Evolutionary conservation across 805 yeast species (phyloP).

Genomic region (Kuraishia cidri): DNA sequence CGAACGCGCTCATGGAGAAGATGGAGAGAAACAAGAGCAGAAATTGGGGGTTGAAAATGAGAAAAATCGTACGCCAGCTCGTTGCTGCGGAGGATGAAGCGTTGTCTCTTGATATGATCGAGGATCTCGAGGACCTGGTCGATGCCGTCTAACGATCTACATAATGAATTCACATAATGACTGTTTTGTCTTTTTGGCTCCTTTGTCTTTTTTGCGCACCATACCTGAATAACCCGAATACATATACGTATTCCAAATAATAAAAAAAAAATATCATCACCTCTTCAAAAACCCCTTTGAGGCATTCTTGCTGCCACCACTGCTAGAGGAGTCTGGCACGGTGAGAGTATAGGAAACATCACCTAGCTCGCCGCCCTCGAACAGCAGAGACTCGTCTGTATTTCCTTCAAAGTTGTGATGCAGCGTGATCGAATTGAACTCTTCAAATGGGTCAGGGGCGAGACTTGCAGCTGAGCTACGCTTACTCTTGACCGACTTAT

Average conservation of each 20-base stretch:
- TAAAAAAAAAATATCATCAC: too few species aligned
- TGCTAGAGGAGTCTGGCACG: constrained; percentile 7
- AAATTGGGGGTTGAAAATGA: constrained; percentile 4
- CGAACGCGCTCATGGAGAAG: constrained; percentile 15
- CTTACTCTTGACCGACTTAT: neutral
- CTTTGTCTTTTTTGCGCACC: too few species aligned
- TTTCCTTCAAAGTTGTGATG: constrained; percentile 55
- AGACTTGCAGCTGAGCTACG: constrained; percentile 5
- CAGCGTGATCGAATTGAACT: constrained; percentile 79
- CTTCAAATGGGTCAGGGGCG: constrained; percentile 88
- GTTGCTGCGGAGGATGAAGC: neutral
- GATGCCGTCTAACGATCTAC: neutral
- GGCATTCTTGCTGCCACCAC: constrained; percentile 1
- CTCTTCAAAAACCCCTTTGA: constrained; percentile 4
- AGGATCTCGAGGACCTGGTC: too few species aligned
- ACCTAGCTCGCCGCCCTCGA: constrained; percentile 37
- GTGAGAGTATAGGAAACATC: constrained; percentile 52
- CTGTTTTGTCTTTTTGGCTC: too few species aligned
- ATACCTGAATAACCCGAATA: too few species aligned
- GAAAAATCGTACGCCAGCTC: neutral
- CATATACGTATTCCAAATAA: too few species aligned
- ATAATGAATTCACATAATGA: too few species aligned
- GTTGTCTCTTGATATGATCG: too few species aligned
- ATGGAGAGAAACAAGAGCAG: constrained; percentile 6
- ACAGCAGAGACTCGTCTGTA: constrained; percentile 36